Base-by-base conservation (phyloP, 768 basidiomycete genomes). In the Hygrophorus pudorinus region DNA sequence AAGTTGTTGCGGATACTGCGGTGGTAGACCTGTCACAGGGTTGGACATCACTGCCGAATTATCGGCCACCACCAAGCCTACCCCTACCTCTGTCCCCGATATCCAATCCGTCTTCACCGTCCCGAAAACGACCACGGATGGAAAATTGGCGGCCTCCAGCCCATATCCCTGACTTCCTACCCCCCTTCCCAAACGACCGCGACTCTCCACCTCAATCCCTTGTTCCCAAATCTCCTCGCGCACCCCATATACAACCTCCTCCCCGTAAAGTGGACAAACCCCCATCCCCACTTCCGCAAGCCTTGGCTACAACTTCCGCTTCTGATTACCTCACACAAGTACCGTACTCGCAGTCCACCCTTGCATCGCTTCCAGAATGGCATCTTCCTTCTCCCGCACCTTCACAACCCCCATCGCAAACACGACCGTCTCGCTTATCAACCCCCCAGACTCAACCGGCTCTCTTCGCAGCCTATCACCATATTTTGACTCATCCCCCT, bases 311-410 rank as follows among this genome's bases (percentile, higher is more conserved):
- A 51, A 53, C 73, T 49, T 65, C 67, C 47, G 71, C 79, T 1
- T 78, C 85, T 2, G 82, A 88, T 58, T 83, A 84, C 47, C 65
- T 79, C 18, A 73, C 80, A 9, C 76, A 78, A 53, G 73, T 87
- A 1, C 82, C 85, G 3, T 89, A 89, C 54, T 72, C 72, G 1
- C 76, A 81, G 51, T 89, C 86, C 0, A 70, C 81, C 3, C 74
- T 89, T 17, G 72, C 82, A 3, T 64, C 69, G 5, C 66, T 73
- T 5, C 71, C 82, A 13, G 72, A 81, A 53, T 80, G 82, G 77
- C 85, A 87, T 56, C 65, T 88, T 0, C 84, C 81, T 2, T 53
- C 74, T 2, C 55, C 59, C 5, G 56, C 57, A 5, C 48, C 54
- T 1, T 45, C 51, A 16, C 52, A 55, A 3, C 33, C 44, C 18